Evolutionary conservation across 1,139 yeast genomes (phyloP), one percentile per base, ranked within the genome.

Genomic region (Meyerozyma elateridarum): DNA sequence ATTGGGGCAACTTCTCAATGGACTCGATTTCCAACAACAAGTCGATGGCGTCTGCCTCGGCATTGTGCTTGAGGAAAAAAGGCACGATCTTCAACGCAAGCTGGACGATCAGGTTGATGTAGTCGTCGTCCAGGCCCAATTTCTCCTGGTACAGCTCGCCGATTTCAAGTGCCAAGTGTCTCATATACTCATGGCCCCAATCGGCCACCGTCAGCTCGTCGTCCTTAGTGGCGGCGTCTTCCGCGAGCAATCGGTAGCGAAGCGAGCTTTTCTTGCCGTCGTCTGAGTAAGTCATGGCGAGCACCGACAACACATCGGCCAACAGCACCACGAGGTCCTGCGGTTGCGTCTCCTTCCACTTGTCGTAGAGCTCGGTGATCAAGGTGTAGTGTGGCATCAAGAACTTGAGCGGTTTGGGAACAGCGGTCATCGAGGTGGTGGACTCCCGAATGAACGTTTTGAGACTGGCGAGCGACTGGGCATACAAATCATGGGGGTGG

Each of bases 391-490:
- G 87, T 11, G 97, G 95, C 50, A 96, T 79, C 46, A 93, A 71
- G 55, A 93, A 93, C 64, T 93, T 93, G 61, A 91, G 74, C 9
- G 99, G 98, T 57, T 91, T 93, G 29, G 99, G 99, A 29, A 93
- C 98, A 1, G 99, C 99, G 2, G 98, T 93, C 96, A 91, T 91
- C 6, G 97, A 88, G 20, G 96, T 85, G 4, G 98, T 91, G 11
- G 97, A 85, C 33, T 94, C 94, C 46, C 87, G 79, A 48, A 91
- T 89, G 49, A 76, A 77, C 33, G 73, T 75, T 54, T 87, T 88
- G 55, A 93, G 70, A 33, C 79, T 69, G 28, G 71, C 71, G 46
- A 93, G 68, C 18, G 87, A 72, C 13, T 76, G 64, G 30, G 61
- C 61, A 50, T 84, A 82, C 18, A 76, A 64, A 4, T 68, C 60